Percentiles rank a stretch among this genome's conserved stretches.
phyloP scores from a whole-genome alignment of 2,329 filamentous ascomycete genomes.

The Alternaria longipes region DNA sequence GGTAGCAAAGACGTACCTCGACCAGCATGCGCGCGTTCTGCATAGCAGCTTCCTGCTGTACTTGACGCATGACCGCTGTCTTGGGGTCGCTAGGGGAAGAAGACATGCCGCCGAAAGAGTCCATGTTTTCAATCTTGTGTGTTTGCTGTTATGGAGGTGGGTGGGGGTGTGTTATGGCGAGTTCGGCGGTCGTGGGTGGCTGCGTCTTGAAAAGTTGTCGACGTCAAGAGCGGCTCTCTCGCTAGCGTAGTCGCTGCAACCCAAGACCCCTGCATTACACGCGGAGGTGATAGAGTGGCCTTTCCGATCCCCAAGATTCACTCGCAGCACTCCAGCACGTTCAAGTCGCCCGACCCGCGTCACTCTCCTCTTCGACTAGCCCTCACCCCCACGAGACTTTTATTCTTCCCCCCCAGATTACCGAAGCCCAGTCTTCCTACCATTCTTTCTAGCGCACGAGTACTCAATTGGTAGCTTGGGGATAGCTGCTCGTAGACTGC shows the following conservation, averaged over 20 bases:
- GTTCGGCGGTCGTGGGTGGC: constrained; percentile 7
- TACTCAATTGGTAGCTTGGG: constrained; percentile 19
- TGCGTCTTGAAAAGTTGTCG: constrained; percentile 35
- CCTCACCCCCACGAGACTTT: constrained; percentile 18
- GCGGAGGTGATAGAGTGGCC: constrained; percentile 36
- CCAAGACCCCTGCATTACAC: constrained; percentile 34
- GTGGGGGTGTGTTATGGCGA: background rate
- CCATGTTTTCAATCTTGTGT: constrained; percentile 34
- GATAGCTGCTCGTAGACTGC: constrained; percentile 28
- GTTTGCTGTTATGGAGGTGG: constrained; percentile 5
- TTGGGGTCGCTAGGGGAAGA: constrained; percentile 54
- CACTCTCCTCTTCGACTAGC: constrained; percentile 38
- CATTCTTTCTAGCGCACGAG: constrained; percentile 37
- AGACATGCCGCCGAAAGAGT: constrained; percentile 45
- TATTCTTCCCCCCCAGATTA: constrained; percentile 30
- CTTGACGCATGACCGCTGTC: constrained; percentile 60
- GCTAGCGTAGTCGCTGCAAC: constrained; percentile 24
- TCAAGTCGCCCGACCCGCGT: constrained; percentile 37
- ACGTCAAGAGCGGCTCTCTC: constrained; percentile 40
- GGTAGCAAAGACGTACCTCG: constrained; percentile 37
- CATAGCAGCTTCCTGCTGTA: constrained; percentile 63
- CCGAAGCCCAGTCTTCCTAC: constrained; percentile 36
- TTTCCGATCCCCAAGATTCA: constrained; percentile 19
- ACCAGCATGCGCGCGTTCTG: constrained; percentile 62
- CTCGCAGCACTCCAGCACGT: constrained; percentile 28